Evolutionary conservation across 1,139 yeast species (phyloP), one percentile per base, ranked within the genome.

Genomic region (Kodamaea derodonti): DNA sequence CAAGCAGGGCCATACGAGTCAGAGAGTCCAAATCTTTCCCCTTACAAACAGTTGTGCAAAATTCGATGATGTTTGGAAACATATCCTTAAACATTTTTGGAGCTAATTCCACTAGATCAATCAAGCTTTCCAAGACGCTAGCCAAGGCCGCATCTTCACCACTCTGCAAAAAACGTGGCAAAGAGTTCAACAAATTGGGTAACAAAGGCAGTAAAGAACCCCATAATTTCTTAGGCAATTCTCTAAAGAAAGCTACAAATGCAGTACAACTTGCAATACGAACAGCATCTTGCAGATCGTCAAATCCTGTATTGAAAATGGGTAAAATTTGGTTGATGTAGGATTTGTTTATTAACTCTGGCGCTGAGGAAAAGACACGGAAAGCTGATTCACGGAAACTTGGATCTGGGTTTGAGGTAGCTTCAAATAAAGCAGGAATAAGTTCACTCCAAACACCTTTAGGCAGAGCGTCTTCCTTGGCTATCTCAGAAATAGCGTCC

Each of bases 401-500:
- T n/a, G 81, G 68, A 48, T 84, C 84, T 13, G 68, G 59, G 54
- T 72, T 76, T 42, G 72, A 69, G 14, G 83, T 62, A 11, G 92
- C 88, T 46, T 74, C 80, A 47, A 86, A 75, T 33, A 90, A 65
- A 1, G 88, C 78, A 32, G 87, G 88, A 30, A 87, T 62, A 32
- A 90, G 71, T 32, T 84, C 90, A 20, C 80, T 75, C 97, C 97
- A 90, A 11, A 69, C 60, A 2, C 72, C 74, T 17, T 68, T 66
- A 12, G 68, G 68, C 4, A 66, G 55, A 10, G 65, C 65, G 47
- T 79, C 85, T 31, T 73, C 79, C 47, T 78, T 80, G 3, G 96
- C 95, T 27, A 92, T 78, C 58, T 90, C 97, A 1, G 97, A 86
- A 37, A 92, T 84, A 4, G 95, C 95, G 64, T 92, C 98, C 4